phyloP scores from a whole-genome alignment of 2,329 filamentous ascomycete genomes.

The Hypoxylon sp. region DNA sequence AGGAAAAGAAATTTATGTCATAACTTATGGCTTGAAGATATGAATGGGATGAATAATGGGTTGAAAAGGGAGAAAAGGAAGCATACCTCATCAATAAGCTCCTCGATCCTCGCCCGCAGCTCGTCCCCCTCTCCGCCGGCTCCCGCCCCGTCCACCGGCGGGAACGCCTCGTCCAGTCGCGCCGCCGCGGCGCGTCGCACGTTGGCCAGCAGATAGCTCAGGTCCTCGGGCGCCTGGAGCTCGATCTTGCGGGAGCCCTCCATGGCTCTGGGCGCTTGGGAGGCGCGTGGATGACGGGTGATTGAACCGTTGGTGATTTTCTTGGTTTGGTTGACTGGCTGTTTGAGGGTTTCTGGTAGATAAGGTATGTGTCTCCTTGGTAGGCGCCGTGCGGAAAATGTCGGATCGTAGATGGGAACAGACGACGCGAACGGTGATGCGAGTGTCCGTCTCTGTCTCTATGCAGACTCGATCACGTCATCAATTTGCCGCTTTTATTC shows the following conservation, averaged over 20 bases:
- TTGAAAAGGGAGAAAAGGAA: not conserved
- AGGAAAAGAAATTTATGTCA: too few relatives aligned
- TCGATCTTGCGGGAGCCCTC: constrained; percentile 74
- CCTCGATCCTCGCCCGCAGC: constrained; percentile 69
- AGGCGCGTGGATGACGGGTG: too few relatives aligned
- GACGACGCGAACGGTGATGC: not conserved
- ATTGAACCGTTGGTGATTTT: not conserved
- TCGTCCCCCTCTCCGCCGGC: constrained; percentile 61
- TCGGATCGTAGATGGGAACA: not conserved
- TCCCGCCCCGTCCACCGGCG: constrained; percentile 65
- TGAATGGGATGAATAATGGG: not conserved
- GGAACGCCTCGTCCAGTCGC: constrained; percentile 76
- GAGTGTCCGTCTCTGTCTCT: not conserved
- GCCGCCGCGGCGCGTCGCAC: constrained; percentile 75
- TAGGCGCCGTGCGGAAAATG: not conserved
- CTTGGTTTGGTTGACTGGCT: not conserved
- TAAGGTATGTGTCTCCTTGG: not conserved
- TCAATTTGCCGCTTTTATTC: not conserved
- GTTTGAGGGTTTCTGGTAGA: not conserved
- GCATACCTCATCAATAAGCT: constrained; percentile 68
- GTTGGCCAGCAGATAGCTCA: constrained; percentile 76
- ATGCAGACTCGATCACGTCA: not conserved
- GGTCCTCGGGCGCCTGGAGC: constrained; percentile 80
- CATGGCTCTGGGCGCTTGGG: constrained; percentile 4
- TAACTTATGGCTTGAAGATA: too few relatives aligned